These are phyloP conservation scores for Onygenales sp. DNA, from an alignment of 2,329 filamentous ascomycete genomes.

Conservation along the genomic window DNA sequence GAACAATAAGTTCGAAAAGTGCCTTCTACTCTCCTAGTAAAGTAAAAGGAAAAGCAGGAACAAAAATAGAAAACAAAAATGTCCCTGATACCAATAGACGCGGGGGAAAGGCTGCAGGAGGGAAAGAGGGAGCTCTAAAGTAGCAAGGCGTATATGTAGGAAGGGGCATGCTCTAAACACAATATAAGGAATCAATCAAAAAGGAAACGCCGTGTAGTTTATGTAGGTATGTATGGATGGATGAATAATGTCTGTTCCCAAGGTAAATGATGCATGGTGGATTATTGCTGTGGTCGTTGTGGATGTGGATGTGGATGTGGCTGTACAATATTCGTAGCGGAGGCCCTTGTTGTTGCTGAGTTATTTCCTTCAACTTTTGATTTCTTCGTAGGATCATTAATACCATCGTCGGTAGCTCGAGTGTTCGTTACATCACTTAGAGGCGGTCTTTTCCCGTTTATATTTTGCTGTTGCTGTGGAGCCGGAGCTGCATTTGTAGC, in stretches of 20 bases:
- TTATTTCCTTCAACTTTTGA: constrained; percentile 2
- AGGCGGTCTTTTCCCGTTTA: constrained; percentile 34
- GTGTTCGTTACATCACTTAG: constrained; percentile 38
- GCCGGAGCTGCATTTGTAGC: not conserved
- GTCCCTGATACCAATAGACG: too few relatives aligned
- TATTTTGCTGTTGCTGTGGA: constrained; percentile 5
- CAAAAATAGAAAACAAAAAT: too few relatives aligned
- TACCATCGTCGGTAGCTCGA: constrained; percentile 13
- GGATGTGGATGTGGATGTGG: not conserved
- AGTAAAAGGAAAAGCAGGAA: too few relatives aligned
- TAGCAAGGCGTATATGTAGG: too few relatives aligned
- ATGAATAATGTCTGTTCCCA: too few relatives aligned
- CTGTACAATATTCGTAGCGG: not conserved
- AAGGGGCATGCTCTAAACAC: not conserved
- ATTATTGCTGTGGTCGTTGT: not conserved
- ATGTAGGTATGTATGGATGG: too few relatives aligned
- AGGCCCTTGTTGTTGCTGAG: not conserved
- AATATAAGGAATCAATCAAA: not conserved
- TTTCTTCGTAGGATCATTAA: constrained; percentile 8
- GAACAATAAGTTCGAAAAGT: too few relatives aligned
- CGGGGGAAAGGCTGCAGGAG: too few relatives aligned
- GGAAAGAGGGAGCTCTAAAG: too few relatives aligned
- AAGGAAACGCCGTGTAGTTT: not conserved
- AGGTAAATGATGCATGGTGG: not conserved
- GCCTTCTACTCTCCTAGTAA: too few relatives aligned